Base-by-base conservation (phyloP, 1,284 basidiomycete species). In the Coniferiporia weirii region DNA sequence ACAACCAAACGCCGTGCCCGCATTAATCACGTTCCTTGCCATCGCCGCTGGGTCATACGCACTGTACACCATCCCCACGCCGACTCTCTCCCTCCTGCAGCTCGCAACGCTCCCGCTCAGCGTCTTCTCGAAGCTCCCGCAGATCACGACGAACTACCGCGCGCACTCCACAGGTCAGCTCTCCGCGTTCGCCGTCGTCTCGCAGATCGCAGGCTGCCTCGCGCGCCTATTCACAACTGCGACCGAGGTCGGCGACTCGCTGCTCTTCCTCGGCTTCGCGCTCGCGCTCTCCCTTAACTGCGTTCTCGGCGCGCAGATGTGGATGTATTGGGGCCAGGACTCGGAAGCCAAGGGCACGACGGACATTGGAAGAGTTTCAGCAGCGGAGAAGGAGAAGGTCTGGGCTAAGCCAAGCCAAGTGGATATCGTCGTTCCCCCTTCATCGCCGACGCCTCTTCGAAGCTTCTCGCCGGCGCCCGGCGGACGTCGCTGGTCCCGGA, bases 191-290 rank as follows among this genome's bases (percentile, higher is more conserved):
- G 91, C 93, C 15, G 90, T 97, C 32, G 76, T 91, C 68, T 82
- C 91, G 17, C 91, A 92, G 65, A 78, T 96, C 50, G 79, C 79
- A 0, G 95, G 94, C 17, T 95, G 93, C 71, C 75, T 93, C 46
- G 95, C 93, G 0, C 80, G 95, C 46, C 74, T 97, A 15, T 97
- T 94, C 76, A 98, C 95, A 1, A 95, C 92, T 5, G 79, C 84
- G 6, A 87, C 87, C 45, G 95, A 97, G 71, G 86, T 95, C 60
- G 84, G 85, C 57, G 95, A 97, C 72, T 65, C 71, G 3, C 77
- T 95, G 63, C 81, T 97, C 60, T 77, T 85, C 38, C 86, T 89
- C 52, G 90, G 91, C 44, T 97, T 94, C 69, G 83, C 80, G 0
- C 79, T 93, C 15, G 91, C 91, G 0, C 81, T 95, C 0, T 61